Conservation (phyloP, 371 early-diverging fungal genomes). For the Funneliformis caledonium region DNA sequence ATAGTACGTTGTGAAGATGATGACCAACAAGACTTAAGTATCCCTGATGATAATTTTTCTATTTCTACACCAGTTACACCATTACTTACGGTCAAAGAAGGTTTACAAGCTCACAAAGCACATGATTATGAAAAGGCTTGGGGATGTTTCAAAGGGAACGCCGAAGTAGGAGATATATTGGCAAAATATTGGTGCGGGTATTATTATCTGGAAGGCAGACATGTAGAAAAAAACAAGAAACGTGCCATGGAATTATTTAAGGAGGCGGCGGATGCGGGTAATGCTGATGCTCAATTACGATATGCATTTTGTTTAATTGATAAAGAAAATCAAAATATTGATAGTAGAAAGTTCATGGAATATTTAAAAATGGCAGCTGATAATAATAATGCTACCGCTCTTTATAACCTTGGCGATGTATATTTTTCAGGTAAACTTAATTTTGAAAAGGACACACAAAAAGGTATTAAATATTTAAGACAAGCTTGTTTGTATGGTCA, state of each 20-base stretch:
- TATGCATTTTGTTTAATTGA: conserved; percentile 29
- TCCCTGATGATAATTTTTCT: not conserved
- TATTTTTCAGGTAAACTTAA: conserved; percentile 34
- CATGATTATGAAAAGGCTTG: conserved; percentile 11
- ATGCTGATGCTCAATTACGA: conserved; percentile 34
- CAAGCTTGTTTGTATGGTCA: conserved; percentile 21
- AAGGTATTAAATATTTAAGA: conserved; percentile 24
- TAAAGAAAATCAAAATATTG: not conserved
- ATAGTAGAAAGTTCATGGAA: not conserved
- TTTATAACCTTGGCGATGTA: conserved; percentile 30
- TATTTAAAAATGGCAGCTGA: conserved; percentile 32
- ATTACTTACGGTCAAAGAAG: not conserved
- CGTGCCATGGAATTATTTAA: not conserved
- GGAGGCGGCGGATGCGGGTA: conserved; percentile 18
- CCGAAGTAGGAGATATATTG: not conserved
- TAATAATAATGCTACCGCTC: conserved; percentile 27
- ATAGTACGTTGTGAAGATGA: not conserved
- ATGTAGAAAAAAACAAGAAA: not conserved
- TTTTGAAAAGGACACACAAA: not conserved
- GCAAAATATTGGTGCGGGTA: conserved; percentile 33
- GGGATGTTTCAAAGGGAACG: not conserved
- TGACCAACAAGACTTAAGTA: not conserved
- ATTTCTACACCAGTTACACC: not conserved
- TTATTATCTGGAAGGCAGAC: not conserved
- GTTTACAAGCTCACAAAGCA: conserved; percentile 7